Conservation (phyloP, 2,329 filamentous ascomycete genomes). For the Colletotrichum echinochloae region DNA sequence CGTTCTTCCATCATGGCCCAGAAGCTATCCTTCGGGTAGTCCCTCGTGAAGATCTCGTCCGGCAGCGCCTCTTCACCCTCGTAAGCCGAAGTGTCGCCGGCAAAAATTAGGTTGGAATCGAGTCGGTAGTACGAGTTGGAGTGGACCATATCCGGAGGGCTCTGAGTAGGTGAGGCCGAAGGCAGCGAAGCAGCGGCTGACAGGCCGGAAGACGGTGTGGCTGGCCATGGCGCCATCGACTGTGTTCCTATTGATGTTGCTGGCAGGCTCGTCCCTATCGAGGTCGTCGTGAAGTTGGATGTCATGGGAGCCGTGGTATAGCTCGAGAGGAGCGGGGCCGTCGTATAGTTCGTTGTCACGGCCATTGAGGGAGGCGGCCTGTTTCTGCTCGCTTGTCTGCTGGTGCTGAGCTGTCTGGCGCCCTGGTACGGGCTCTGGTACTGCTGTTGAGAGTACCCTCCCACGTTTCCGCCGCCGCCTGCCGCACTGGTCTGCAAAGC, state of each 20-base stretch:
- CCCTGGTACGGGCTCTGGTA: constrained; percentile 4
- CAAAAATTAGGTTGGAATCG: not conserved
- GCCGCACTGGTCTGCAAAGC: not conserved
- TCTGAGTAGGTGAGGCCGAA: constrained; percentile 8
- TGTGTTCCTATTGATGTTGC: not conserved
- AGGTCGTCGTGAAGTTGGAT: not conserved
- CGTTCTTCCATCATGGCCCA: constrained; percentile 4
- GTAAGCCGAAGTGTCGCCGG: not conserved
- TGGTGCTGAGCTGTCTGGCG: not conserved
- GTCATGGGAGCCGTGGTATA: not conserved
- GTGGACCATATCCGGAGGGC: constrained; percentile 3
- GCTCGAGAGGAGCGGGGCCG: not conserved
- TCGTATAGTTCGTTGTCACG: not conserved
- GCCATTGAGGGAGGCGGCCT: not conserved
- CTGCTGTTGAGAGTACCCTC: not conserved
- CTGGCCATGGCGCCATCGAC: not conserved
- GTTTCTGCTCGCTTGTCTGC: not conserved
- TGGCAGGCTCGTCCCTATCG: not conserved
- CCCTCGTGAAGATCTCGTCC: not conserved
- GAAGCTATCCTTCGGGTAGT: not conserved
- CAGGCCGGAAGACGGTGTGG: constrained; percentile 3
- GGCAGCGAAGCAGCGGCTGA: constrained; percentile 8
- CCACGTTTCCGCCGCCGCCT: not conserved
- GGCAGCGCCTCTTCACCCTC: not conserved
- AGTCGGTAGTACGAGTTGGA: constrained; percentile 2